Evolutionary conservation across 805 yeast genomes (phyloP), one percentile per base, ranked within the genome.

Genomic region (Yarrowia sp.): DNA sequence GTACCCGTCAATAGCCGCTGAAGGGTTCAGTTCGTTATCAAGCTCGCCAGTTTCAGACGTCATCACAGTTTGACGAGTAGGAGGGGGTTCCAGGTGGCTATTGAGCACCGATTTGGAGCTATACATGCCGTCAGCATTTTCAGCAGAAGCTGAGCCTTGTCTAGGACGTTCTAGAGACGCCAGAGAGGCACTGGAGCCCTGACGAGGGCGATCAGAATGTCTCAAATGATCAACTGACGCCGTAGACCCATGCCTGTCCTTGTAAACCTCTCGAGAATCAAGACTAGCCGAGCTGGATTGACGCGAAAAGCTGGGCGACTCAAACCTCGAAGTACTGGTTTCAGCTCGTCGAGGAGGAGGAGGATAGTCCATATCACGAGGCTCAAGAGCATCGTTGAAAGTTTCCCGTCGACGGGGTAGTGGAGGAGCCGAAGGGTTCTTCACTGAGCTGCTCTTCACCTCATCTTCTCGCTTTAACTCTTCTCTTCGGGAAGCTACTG

Each of bases 311-410:
- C 61, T 20, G 8, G 61, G 61, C 10, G 30, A 5, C 30, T 24
- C 30, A 24, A 24, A 24, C 30, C 30, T 24, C 30, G 30, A 24
- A 24, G 36, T 6, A 2, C 24, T 6, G 7, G 34, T 19, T n/a
- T 40, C 47, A 10, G 47, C 63, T 40, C 46, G 63, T n/a, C 63
- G 47, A 3, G 63, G 63, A 40, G 63, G 63, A 24, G 63, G 63
- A 5, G 47, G 63, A 9, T 14, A 40, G 39, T 55, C 61, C 20
- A 39, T 13, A 8, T 55, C 47, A 4, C 47, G 38, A 19, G 61
- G 34, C 3, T 53, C 60, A 7, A 39, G 2, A 8, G 36, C 38
- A 9, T 46, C 50, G 6, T 46, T 24, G 34, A 24, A 46, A 2
- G 55, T 49, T n/a, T 33, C 55, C 15, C 55, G 38, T 33, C 55